Percentiles rank a stretch among this genome's conserved stretches.
Conservation (phyloP, 1,139 yeast species). For the Protomyces macrosporus region DNA sequence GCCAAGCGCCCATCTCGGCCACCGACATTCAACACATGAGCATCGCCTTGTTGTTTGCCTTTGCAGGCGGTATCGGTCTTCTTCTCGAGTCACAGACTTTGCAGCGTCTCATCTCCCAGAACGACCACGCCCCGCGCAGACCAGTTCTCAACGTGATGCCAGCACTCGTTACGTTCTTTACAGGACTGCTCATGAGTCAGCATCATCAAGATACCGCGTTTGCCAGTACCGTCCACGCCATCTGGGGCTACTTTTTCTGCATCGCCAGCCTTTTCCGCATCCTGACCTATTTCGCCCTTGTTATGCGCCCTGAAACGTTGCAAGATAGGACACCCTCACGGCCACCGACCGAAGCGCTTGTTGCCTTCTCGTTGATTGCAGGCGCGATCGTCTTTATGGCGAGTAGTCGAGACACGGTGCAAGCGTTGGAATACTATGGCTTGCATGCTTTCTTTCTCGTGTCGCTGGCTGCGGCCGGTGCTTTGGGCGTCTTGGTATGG, state of each 20-base stretch:
- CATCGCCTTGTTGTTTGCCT: conserved; percentile 89
- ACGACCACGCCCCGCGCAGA: conserved; percentile 16
- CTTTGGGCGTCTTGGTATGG: conserved; percentile 15
- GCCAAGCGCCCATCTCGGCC: conserved; percentile 77
- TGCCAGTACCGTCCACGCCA: conserved; percentile 74
- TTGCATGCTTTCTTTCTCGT: conserved; percentile 84
- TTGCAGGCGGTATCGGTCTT: conserved; percentile 88
- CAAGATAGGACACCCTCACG: conserved; percentile 46
- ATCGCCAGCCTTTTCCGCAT: conserved; percentile 73
- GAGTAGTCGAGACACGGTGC: conserved; percentile 77
- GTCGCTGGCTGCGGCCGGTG: conserved; percentile 68
- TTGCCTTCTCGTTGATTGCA: conserved; percentile 68
- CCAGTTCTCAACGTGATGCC: conserved; percentile 74
- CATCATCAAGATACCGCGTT: conserved; percentile 78
- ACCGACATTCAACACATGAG: conserved; percentile 93
- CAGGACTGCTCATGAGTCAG: conserved; percentile 92
- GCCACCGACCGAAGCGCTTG: conserved; percentile 80
- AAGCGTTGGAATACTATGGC: conserved; percentile 79
- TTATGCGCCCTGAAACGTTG: conserved; percentile 47
- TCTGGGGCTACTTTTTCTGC: conserved; percentile 84
- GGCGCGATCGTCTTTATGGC: conserved; percentile 94
- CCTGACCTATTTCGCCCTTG: conserved; percentile 57
- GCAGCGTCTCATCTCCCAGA: conserved; percentile 31
- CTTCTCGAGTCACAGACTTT: conserved; percentile 60
- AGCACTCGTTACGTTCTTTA: conserved; percentile 86